Base-by-base conservation (phyloP, 2,329 filamentous ascomycete genomes). In the Cryphonectria nitschkei region DNA sequence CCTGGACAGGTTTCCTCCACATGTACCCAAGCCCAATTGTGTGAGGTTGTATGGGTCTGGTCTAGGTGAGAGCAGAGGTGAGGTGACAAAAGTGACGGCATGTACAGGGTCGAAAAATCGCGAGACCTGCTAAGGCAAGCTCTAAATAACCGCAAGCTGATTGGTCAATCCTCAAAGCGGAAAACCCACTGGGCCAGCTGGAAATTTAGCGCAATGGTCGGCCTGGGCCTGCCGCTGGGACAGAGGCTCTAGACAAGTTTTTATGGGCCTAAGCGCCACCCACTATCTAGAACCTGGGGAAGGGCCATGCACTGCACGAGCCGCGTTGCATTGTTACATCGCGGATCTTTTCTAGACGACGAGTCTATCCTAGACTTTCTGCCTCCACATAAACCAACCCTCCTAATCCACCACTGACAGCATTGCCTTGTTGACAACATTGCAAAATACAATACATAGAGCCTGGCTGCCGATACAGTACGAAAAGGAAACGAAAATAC, bases 251-350 rank as follows among this genome's bases (percentile, higher is more conserved):
- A 65, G 65, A 66, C 19, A n/a, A 9, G 3, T 68, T 46, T 62
- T 65, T 46, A 39, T n/a, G 69, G 70, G 63, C 61, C 22, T 50
- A 22, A 9, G 41, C 19, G 19, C 61, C 37, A 14, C 26, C 41
- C 9, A 26, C 8, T 34, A 50, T 34, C 50, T 32, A 58, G 68
- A 70, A 67, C 68, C 68, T 72, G 71, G 71, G 71, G 68, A 66
- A 69, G 14, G 39, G 34, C 26, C 26, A 34, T 26, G 11, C 16
- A 41, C 13, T 26, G n/a, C n/a, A 46, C 8, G 34, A 60, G 65
- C 54, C 50, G 54, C 14, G 41, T 46, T 39, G 39, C 65, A 67
- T 58, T 34, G 65, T 66, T 29, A 16, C 61, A 63, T 41, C 22
- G 61, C 61, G 26, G 2, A 29, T 64, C 37, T 62, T 62, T 62